A percentile compares a stretch with the other conserved stretches of the same genome.
phyloP scores from a whole-genome alignment of 2,329 filamentous ascomycete genomes.

The Microascus cirrosus region DNA sequence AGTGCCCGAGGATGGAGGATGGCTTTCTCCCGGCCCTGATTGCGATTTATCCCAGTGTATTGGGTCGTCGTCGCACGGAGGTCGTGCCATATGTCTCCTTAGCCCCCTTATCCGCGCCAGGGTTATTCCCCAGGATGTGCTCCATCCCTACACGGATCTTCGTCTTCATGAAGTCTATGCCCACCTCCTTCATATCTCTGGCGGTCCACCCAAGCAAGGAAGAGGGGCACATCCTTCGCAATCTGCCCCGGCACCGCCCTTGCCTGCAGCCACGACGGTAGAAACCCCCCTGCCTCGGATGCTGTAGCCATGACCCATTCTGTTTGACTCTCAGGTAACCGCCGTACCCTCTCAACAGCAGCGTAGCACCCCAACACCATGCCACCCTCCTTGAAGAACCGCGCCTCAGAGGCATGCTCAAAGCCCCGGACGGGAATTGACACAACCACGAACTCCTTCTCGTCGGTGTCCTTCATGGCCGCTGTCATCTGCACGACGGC shows the following conservation, averaged over 20 bases:
- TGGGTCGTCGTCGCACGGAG: not conserved
- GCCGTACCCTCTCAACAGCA: conserved; percentile 51
- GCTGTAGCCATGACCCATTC: conserved; percentile 74
- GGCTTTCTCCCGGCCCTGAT: too few relatives aligned
- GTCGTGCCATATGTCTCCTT: not conserved
- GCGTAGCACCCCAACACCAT: conserved; percentile 49
- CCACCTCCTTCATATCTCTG: conserved; percentile 20
- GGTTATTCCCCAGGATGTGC: not conserved
- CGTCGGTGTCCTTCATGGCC: conserved; percentile 17
- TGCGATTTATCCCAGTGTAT: too few relatives aligned
- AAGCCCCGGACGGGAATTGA: conserved; percentile 36
- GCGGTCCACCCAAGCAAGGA: conserved; percentile 48
- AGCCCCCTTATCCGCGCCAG: not conserved
- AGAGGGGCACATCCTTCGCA: conserved; percentile 60
- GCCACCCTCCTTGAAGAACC: conserved; percentile 44
- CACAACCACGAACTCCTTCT: conserved; percentile 41
- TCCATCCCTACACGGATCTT: not conserved
- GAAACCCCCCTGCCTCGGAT: conserved; percentile 54
- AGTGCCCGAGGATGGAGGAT: too few relatives aligned
- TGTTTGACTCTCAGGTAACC: conserved; percentile 31
- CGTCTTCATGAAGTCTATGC: not conserved
- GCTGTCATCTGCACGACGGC: conserved; percentile 52
- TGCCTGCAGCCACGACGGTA: conserved; percentile 58
- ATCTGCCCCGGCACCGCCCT: conserved; percentile 50
- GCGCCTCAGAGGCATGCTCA: conserved; percentile 43